Conservation (phyloP, 345 rosid genomes). For the Combretum micranthum region DNA sequence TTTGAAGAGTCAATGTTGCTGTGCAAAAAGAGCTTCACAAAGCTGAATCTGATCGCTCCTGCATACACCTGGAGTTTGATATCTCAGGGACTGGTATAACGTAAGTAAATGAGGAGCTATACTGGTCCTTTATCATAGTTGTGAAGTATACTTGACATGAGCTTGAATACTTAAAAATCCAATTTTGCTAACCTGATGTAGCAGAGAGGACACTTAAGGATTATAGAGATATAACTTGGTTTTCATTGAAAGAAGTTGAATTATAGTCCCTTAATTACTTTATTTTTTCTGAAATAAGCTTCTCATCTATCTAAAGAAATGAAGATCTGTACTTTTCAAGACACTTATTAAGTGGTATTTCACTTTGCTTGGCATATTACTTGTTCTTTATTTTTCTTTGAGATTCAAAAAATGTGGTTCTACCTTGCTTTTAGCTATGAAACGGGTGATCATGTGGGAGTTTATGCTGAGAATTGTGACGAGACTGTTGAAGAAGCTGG, state of each 20-base stretch:
- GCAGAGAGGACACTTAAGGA: too few species aligned
- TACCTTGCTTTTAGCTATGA: slow-evolving; percentile 57
- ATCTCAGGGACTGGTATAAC: slow-evolving; percentile 74
- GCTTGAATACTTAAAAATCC: too few species aligned
- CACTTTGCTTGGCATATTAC: too few species aligned
- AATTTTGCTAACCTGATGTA: too few species aligned
- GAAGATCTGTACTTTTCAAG: too few species aligned
- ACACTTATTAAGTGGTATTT: too few species aligned
- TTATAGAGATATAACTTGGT: too few species aligned
- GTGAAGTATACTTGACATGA: neutral
- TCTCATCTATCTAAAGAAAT: too few species aligned
- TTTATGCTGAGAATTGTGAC: slow-evolving; percentile 56
- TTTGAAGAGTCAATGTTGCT: slow-evolving; percentile 71
- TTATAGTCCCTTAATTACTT: too few species aligned
- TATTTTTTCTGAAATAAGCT: too few species aligned
- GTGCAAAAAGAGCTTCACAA: slow-evolving; percentile 87
- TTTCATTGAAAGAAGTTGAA: too few species aligned
- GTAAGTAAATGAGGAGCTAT: slow-evolving; percentile 41
- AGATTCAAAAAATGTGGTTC: too few species aligned
- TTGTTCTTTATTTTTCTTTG: slow-evolving; percentile 3
- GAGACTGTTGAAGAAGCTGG: slow-evolving; percentile 92
- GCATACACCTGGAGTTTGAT: slow-evolving; percentile 96
- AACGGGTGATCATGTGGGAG: slow-evolving; percentile 98
- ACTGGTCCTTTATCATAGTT: neutral
- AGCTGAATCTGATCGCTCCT: slow-evolving; percentile 90